These are phyloP conservation scores for Dioszegia hungarica DNA, from an alignment of 768 basidiomycete genomes.

Conservation along the genomic window DNA sequence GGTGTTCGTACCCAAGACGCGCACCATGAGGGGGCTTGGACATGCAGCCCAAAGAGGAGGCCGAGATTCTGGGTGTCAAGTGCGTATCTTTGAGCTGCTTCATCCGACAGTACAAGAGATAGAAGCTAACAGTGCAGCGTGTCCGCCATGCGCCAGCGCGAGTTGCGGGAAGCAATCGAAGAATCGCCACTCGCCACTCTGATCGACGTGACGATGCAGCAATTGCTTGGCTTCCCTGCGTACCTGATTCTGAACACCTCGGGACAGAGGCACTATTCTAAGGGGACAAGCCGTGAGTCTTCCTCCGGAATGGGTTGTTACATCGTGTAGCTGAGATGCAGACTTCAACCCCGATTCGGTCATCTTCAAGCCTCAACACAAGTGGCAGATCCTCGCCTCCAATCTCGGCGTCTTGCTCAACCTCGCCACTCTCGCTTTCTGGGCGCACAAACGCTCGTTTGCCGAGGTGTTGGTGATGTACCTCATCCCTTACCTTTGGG, in stretches of 20 bases:
- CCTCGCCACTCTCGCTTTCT: slow-evolving; percentile 58
- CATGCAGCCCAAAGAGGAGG: slow-evolving; percentile 59
- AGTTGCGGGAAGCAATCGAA: slow-evolving; percentile 68
- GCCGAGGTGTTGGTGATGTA: slow-evolving; percentile 71
- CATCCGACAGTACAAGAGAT: neutral
- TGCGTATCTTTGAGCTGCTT: no score
- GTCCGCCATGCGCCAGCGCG: slow-evolving; percentile 38
- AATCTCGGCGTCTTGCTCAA: slow-evolving; percentile 75
- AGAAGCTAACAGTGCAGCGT: slow-evolving; percentile 16
- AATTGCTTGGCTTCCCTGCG: slow-evolving; percentile 76
- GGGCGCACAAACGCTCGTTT: slow-evolving; percentile 63
- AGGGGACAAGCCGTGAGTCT: slow-evolving; percentile 64
- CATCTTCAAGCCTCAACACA: slow-evolving; percentile 79
- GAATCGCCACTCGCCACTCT: slow-evolving; percentile 70
- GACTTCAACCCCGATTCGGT: slow-evolving; percentile 72
- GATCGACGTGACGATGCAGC: slow-evolving; percentile 46
- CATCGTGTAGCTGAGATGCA: slow-evolving; percentile 24
- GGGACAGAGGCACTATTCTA: slow-evolving; percentile 76
- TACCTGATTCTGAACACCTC: slow-evolving; percentile 79
- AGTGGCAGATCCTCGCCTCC: slow-evolving; percentile 70
- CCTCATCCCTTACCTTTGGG: slow-evolving; percentile 82
- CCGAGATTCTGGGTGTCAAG: slow-evolving; percentile 57
- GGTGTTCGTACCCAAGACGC: slow-evolving; percentile 87
- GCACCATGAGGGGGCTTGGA: slow-evolving; percentile 60
- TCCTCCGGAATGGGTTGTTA: neutral